Conservation (phyloP, 2,329 filamentous ascomycete species). For the Trichoderma sp. region DNA sequence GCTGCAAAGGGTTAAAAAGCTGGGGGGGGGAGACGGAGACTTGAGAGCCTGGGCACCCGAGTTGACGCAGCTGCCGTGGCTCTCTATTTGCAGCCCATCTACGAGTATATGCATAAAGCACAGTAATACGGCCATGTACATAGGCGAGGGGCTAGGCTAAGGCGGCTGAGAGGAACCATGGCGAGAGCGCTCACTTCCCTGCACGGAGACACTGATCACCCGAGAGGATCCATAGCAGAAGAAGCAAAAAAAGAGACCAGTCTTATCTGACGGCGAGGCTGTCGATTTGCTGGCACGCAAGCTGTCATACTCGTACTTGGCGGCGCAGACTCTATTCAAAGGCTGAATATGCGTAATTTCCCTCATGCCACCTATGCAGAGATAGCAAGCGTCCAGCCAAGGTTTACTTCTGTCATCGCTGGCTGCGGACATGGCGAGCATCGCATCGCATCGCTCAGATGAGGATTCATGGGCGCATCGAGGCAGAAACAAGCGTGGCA, state of each 20-base stretch:
- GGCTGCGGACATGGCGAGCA: neutral
- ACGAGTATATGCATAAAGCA: neutral
- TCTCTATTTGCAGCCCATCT: neutral
- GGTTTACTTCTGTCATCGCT: neutral
- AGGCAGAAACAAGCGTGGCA: constrained; percentile 12
- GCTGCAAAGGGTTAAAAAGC: constrained; percentile 8
- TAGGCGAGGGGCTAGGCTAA: neutral
- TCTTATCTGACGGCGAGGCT: neutral
- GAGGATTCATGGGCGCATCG: neutral
- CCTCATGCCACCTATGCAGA: neutral
- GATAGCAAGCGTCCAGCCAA: neutral
- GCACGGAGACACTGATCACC: neutral
- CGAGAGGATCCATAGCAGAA: neutral
- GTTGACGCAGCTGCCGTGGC: constrained; percentile 3
- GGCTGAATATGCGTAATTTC: neutral
- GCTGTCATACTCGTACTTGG: neutral
- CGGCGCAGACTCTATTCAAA: neutral
- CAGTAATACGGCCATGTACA: neutral
- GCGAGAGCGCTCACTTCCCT: neutral
- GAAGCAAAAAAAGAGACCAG: neutral
- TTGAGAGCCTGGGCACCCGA: neutral
- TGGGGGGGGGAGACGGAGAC: neutral
- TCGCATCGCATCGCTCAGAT: neutral
- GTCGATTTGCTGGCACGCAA: neutral
- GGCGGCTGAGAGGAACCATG: constrained; percentile 8